Base-by-base conservation (phyloP, 495 filamentous ascomycete species). In the Aspergillus steynii region DNA sequence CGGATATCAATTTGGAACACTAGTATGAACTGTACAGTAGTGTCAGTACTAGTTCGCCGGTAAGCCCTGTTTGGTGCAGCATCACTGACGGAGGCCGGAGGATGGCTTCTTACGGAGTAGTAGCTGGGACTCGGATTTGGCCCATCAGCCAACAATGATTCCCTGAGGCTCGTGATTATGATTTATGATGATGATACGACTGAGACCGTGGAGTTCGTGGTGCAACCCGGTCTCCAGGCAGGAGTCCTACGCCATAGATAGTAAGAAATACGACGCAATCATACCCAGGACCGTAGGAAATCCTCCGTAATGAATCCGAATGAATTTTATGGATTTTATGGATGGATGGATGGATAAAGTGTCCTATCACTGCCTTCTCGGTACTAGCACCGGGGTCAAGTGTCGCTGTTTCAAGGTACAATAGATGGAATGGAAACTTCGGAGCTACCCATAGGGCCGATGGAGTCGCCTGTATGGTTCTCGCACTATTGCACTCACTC, bases 1-100 rank as follows among this genome's bases (percentile, higher is more conserved):
- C 20, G 37, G 50, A 55, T 32, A 60, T 60, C 51, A 60, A 55
- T 34, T 32, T 55, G 58, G 58, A 60, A 60, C 58, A 53, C 57
- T 59, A 50, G 57, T 53, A 59, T 55, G 53, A 55, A 55, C 46
- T 55, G 26, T 46, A 55, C 53, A 55, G 53, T 46, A 55, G 53
- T 28, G 46, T 34, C 53, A 46, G 20, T n/a, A 27, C 28, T 55
- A 55, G 53, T 55, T 42, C 37, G 37, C 37, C 37, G 37, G 37
- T 42, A 42, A 42, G 37, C 37, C 37, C 37, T 42, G 37, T 42
- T 42, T 12, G 37, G 12, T 3, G 12, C 37, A 42, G 37, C 10
- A 42, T 34, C 31, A 34, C 5, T 4, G 1, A 3, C 31, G 37
- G 37, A 14, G 37, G 37, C 12, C 37, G 37, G 37, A 15, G 9